These are phyloP conservation scores for Marasmius oreades DNA, from an alignment of 1,284 basidiomycete genomes.

Conservation along the genomic window DNA sequence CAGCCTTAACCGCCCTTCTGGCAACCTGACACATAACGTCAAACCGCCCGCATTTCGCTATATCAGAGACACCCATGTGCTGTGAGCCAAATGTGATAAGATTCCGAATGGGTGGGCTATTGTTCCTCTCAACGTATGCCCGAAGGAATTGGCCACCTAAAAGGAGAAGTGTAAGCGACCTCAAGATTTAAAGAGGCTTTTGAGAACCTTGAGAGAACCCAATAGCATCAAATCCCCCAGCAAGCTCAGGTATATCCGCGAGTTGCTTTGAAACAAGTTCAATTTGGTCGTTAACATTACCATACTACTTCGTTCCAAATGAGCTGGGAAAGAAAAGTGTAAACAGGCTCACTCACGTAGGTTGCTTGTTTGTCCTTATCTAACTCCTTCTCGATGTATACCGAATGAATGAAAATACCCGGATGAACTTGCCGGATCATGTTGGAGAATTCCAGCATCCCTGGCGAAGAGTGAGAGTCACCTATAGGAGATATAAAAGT, in stretches of 20 bases:
- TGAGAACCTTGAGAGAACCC: slow-evolving; percentile 84
- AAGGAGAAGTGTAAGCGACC: slow-evolving; percentile 25
- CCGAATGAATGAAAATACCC: slow-evolving; percentile 83
- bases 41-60: slow-evolving; percentile 67
- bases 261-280: slow-evolving; percentile 68
- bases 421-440: slow-evolving; percentile 72
- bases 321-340: not conserved
- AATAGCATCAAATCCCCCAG: slow-evolving; percentile 82
- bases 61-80: slow-evolving; percentile 82
- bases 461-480: slow-evolving; percentile 61
- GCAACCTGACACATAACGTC: slow-evolving; percentile 81
- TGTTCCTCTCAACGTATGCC: slow-evolving; percentile 85
- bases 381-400: slow-evolving; percentile 67
- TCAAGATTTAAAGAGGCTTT: not conserved
- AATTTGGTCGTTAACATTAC: slow-evolving; percentile 76
- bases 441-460: slow-evolving; percentile 67
- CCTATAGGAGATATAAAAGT: slow-evolving; percentile 33
- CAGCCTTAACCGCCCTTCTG: slow-evolving; percentile 64
- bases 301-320: slow-evolving; percentile 52
- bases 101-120: slow-evolving; percentile 74
- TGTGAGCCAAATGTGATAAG: slow-evolving; percentile 88
- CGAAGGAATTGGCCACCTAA: slow-evolving; percentile 87
- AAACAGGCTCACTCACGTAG: slow-evolving; percentile 54
- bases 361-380: slow-evolving; percentile 76
- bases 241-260: slow-evolving; percentile 63